phyloP scores from a whole-genome alignment of 768 basidiomycete genomes.

The Gymnopilus dilepis region DNA sequence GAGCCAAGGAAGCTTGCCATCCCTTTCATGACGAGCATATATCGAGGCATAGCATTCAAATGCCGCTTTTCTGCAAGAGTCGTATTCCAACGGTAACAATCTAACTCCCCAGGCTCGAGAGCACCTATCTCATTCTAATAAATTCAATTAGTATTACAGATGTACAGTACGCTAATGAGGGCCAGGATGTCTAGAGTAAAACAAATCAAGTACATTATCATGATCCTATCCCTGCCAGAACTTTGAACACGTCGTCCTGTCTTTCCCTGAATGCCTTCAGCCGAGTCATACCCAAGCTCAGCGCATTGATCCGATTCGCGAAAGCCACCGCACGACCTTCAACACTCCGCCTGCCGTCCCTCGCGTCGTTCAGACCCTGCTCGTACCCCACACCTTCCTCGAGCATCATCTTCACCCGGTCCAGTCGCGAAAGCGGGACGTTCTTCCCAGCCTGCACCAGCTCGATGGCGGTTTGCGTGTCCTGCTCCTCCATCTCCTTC shows the following conservation, averaged over 20 bases:
- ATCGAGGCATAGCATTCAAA: background rate
- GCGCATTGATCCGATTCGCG: constrained; percentile 76
- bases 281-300: constrained; percentile 73
- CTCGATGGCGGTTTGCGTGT: constrained; percentile 57
- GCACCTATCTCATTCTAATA: no score
- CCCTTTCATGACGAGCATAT: background rate
- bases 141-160: no score
- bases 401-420: constrained; percentile 61
- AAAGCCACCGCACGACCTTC: constrained; percentile 73
- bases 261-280: constrained; percentile 75
- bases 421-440: constrained; percentile 52
- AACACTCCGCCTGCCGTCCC: constrained; percentile 51
- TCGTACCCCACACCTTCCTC: constrained; percentile 61
- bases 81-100: no score
- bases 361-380: constrained; percentile 33
- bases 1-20: constrained; percentile 14
- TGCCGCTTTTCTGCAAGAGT: no score
- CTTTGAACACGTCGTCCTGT: constrained; percentile 72
- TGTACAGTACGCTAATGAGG: background rate
- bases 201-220: constrained; percentile 1
- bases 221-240: constrained; percentile 56
- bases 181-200: background rate
- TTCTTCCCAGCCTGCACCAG: constrained; percentile 39
- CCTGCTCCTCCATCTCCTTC: constrained; percentile 54
- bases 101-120: no score